phyloP scores from a whole-genome alignment of 306 rosid species.

The Cicer chorassanicum region DNA sequence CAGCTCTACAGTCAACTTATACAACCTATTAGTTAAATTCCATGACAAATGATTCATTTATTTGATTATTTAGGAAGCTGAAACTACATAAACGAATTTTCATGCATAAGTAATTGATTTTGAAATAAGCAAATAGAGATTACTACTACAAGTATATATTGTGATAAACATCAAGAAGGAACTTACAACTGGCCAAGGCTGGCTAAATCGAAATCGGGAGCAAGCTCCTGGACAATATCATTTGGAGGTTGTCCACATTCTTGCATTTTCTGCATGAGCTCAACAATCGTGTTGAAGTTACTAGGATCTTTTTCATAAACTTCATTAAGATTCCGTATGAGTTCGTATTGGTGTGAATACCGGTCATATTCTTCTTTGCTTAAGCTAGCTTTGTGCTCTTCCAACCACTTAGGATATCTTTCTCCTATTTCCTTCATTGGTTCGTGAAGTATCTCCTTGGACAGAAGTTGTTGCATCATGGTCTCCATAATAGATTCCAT shows the following conservation, averaged over 20 bases:
- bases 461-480: slow-evolving; percentile 95
- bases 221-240: slow-evolving; percentile 83
- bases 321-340: slow-evolving; percentile 73
- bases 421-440: slow-evolving; percentile 98
- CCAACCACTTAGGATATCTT: slow-evolving; percentile 96
- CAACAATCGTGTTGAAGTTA: slow-evolving; percentile 80
- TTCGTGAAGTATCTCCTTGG: slow-evolving; percentile 95
- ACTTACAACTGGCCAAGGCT: slow-evolving; percentile 90
- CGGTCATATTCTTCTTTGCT: slow-evolving; percentile 79
- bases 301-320: slow-evolving; percentile 78
- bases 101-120: slow-evolving; percentile 3
- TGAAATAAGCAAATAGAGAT: slow-evolving; percentile 8
- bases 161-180: slow-evolving; percentile 18
- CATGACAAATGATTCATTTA: slow-evolving; percentile 31
- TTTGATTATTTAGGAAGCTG: slow-evolving; percentile 1
- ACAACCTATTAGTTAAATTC: slow-evolving; percentile 18
- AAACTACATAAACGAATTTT: slow-evolving; percentile 16
- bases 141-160: neutral
- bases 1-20: neutral
- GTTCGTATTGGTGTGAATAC: slow-evolving; percentile 63
- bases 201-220: slow-evolving; percentile 83
- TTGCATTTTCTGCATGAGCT: slow-evolving; percentile 99
- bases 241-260: slow-evolving; percentile 97
- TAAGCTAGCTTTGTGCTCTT: slow-evolving; percentile 77
- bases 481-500: slow-evolving; percentile 91